Percentiles rank a stretch among this genome's conserved stretches.
Conservation (phyloP, 805 yeast species). For the Diddensiella transvaalensis region DNA sequence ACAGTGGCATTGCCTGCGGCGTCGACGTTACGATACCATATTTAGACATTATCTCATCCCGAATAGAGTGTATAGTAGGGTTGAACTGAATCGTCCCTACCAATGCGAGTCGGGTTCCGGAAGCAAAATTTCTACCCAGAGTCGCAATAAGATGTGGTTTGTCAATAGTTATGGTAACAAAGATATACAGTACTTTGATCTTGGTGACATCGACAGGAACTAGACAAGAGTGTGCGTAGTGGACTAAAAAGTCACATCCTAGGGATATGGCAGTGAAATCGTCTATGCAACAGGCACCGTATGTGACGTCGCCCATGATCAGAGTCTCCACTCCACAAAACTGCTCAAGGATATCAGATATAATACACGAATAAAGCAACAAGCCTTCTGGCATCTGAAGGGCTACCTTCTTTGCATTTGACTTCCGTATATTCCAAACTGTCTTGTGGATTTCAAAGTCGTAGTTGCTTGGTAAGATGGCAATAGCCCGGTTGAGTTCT, state of each 20-base stretch:
- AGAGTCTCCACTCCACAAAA: slow-evolving; percentile 81
- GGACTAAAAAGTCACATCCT: slow-evolving; percentile 91
- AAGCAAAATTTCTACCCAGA: slow-evolving; percentile 59
- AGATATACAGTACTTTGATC: slow-evolving; percentile 89
- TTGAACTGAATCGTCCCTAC: slow-evolving; percentile 97
- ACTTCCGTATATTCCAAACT: slow-evolving; percentile 82
- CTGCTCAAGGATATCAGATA: slow-evolving; percentile 90
- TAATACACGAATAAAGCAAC: slow-evolving; percentile 77
- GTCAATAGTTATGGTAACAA: slow-evolving; percentile 89
- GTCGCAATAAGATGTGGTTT: slow-evolving; percentile 78
- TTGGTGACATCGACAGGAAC: slow-evolving; percentile 91
- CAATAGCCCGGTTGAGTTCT: slow-evolving; percentile 80
- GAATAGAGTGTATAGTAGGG: slow-evolving; percentile 82
- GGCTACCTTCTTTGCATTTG: slow-evolving; percentile 77
- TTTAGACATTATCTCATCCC: slow-evolving; percentile 46
- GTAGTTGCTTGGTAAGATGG: slow-evolving; percentile 81
- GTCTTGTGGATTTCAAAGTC: slow-evolving; percentile 96
- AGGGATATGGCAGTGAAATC: slow-evolving; percentile 91
- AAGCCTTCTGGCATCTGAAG: slow-evolving; percentile 98
- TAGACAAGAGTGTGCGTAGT: slow-evolving; percentile 95
- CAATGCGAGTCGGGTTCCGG: slow-evolving; percentile 67
- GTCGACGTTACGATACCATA: slow-evolving; percentile 60
- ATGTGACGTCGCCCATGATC: slow-evolving; percentile 98
- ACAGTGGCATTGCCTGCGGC: slow-evolving; percentile 88
- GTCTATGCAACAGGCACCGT: slow-evolving; percentile 98